These are phyloP conservation scores for Paxillus rubicundulus DNA, from an alignment of 768 basidiomycete genomes.

Conservation along the genomic window DNA sequence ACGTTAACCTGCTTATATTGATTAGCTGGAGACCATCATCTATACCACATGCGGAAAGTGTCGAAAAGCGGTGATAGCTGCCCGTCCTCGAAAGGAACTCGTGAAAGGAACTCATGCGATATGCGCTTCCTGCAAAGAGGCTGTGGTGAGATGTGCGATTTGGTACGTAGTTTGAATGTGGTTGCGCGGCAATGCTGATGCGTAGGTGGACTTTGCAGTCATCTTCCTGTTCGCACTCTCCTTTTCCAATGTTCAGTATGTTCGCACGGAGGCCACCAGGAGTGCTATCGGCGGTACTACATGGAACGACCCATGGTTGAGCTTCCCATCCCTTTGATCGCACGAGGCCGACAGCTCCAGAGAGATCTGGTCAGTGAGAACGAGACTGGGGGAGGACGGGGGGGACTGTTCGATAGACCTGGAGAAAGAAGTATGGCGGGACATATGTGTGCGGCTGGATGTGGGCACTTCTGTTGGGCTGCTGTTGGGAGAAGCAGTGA, in stretches of 20 bases:
- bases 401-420: neutral
- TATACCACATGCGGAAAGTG: constrained; percentile 71
- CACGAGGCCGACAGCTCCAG: constrained; percentile 23
- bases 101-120: constrained; percentile 48
- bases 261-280: constrained; percentile 77
- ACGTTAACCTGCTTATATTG: neutral
- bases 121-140: constrained; percentile 54
- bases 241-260: constrained; percentile 77
- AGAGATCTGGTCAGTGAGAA: constrained; percentile 16
- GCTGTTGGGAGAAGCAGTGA: constrained; percentile 21
- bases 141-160: constrained; percentile 59
- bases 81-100: constrained; percentile 30
- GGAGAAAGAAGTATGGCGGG: constrained; percentile 34
- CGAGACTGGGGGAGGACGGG: constrained; percentile 10
- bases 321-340: constrained; percentile 22
- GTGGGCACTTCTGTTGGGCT: constrained; percentile 81
- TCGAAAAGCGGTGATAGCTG: constrained; percentile 53
- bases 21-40: constrained; percentile 67
- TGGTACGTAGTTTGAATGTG: constrained; percentile 48
- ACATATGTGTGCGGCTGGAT: constrained; percentile 75
- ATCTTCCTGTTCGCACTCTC: constrained; percentile 68
- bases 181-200: constrained; percentile 1
- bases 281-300: constrained; percentile 72
- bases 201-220: constrained; percentile 41
- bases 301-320: constrained; percentile 54